Conservation (phyloP, 2,329 filamentous ascomycete genomes). For the Calonectria leucothoes region DNA sequence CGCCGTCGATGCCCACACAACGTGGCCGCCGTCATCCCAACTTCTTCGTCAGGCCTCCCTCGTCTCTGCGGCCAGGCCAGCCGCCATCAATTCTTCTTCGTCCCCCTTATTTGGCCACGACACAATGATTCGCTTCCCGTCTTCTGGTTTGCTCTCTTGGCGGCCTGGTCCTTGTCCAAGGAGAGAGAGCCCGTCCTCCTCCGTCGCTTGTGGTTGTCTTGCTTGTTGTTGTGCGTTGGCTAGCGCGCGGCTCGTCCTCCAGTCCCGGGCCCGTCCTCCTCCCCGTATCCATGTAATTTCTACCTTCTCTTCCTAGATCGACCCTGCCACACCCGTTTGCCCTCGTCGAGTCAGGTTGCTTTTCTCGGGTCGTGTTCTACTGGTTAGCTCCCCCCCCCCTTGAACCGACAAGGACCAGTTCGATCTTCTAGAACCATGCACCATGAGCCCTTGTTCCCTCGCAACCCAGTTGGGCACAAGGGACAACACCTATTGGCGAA, state of each 20-base stretch:
- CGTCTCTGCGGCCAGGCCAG: neutral
- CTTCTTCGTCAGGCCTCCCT: slow-evolving; percentile 6
- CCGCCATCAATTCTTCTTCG: neutral
- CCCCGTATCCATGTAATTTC: slow-evolving; percentile 2
- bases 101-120: neutral
- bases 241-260: slow-evolving; percentile 17
- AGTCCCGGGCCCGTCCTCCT: slow-evolving; percentile 5
- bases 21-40: slow-evolving; percentile 17
- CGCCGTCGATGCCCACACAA: neutral
- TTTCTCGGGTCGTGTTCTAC: slow-evolving; percentile 21
- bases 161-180: neutral
- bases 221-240: slow-evolving; percentile 20
- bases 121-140: neutral
- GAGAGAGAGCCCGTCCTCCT: slow-evolving; percentile 1
- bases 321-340: slow-evolving; percentile 19
- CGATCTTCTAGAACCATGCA: slow-evolving; percentile 32
- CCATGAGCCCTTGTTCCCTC: neutral
- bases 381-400: slow-evolving; percentile 20
- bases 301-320: slow-evolving; percentile 9
- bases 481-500: neutral
- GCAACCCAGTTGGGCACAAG: neutral
- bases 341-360: slow-evolving; percentile 11
- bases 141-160: neutral
- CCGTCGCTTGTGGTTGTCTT: slow-evolving; percentile 9
- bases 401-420: slow-evolving; percentile 27